A percentile compares a stretch with the other conserved stretches of the same genome.
phyloP scores from a whole-genome alignment of 179 eudicot species.

The Gypsophila paniculata region DNA sequence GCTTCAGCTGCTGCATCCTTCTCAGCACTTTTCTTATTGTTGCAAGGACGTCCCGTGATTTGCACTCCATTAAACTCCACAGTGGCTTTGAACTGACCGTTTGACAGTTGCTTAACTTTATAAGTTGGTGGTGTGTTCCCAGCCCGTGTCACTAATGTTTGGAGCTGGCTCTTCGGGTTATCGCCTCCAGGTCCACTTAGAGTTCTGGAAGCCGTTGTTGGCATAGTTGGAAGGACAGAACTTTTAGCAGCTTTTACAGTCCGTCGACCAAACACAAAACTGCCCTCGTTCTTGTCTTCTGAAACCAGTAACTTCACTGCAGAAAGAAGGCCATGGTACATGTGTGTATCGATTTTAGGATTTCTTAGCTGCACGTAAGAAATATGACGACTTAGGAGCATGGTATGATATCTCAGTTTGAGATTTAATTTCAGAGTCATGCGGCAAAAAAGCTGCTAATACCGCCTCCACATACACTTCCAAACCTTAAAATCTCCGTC shows the following conservation, averaged over 20 bases:
- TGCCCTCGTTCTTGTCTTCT: slow-evolving; percentile 75
- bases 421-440: too few species aligned
- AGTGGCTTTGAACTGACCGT: slow-evolving; percentile 58
- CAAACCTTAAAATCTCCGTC: neutral
- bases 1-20: slow-evolving; percentile 88
- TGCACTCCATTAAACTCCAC: slow-evolving; percentile 68
- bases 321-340: slow-evolving; percentile 47
- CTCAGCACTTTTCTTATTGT: slow-evolving; percentile 74
- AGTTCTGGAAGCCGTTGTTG: slow-evolving; percentile 15
- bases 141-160: slow-evolving; percentile 69
- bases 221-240: slow-evolving; percentile 26
- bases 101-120: slow-evolving; percentile 56
- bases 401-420: neutral
- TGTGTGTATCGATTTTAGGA: slow-evolving; percentile 45
- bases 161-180: slow-evolving; percentile 72
- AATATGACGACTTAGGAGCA: neutral
- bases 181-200: slow-evolving; percentile 37
- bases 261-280: slow-evolving; percentile 72
- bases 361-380: slow-evolving; percentile 50
- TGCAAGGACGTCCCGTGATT: slow-evolving; percentile 66
- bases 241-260: slow-evolving; percentile 38
- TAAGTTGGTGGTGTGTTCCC: slow-evolving; percentile 70
- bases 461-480: too few species aligned
- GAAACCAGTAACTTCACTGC: slow-evolving; percentile 63
- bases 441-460: neutral